Conservation (phyloP, 345 rosid genomes). For the Eucalyptus curtisii region DNA sequence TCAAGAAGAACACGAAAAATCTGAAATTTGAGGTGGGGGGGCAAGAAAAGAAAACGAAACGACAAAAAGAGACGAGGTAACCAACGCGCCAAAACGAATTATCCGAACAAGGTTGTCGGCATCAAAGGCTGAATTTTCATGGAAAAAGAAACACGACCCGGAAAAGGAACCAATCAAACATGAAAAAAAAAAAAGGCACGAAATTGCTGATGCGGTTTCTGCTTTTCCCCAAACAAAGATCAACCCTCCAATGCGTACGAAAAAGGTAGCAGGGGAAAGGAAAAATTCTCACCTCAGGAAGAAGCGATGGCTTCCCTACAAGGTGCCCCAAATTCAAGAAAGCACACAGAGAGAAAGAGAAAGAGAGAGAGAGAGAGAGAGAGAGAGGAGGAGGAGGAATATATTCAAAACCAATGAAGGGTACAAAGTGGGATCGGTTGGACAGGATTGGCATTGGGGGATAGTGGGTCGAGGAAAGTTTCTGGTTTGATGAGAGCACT, state of each 20-base stretch:
- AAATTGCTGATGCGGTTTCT: background rate
- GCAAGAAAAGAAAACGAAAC: background rate
- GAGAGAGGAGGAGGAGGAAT: background rate
- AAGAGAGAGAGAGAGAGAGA: background rate
- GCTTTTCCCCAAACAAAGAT: background rate
- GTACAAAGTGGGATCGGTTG: background rate
- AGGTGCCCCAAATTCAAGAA: background rate
- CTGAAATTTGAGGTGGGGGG: background rate
- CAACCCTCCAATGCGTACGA: background rate
- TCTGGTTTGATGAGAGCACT: background rate
- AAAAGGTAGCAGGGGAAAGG: background rate
- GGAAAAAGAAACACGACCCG: background rate
- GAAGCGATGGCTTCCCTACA: background rate
- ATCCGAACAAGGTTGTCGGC: background rate
- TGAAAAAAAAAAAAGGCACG: background rate
- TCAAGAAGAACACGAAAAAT: background rate
- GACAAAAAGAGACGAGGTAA: background rate
- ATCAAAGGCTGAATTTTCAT: background rate
- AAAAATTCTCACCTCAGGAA: background rate
- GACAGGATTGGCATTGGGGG: background rate
- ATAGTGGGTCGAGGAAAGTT: background rate
- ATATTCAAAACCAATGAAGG: background rate
- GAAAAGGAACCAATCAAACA: background rate
- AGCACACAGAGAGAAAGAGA: background rate
- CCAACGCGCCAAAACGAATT: background rate